A percentile compares a stretch with the other conserved stretches of the same genome.
Conservation (phyloP, 2,329 filamentous ascomycete genomes). For the Trichophyton rubrum region DNA sequence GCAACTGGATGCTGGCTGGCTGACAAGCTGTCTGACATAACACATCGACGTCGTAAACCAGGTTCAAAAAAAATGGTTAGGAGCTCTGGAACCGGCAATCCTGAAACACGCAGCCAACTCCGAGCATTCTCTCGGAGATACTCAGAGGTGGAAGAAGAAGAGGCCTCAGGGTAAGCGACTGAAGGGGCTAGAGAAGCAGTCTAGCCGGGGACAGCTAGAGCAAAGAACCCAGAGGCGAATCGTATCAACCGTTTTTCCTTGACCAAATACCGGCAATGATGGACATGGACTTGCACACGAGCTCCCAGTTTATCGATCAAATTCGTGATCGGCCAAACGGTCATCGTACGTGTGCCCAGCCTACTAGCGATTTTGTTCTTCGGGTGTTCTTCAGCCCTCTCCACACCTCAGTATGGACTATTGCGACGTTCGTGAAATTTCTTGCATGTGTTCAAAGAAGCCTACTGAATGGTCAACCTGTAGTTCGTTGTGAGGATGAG, state of each 20-base stretch:
- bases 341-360: not conserved
- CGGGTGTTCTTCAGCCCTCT: not conserved
- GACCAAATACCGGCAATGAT: not conserved
- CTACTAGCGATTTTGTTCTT: not conserved
- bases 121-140: not conserved
- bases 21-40: too few relatives aligned
- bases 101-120: conserved; percentile 1
- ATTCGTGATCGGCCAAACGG: not conserved
- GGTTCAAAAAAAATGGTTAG: not conserved
- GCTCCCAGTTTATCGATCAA: not conserved
- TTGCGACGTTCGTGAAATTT: not conserved
- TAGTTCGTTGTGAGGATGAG: too few relatives aligned
- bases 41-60: not conserved
- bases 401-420: not conserved
- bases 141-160: not conserved
- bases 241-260: not conserved
- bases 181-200: not conserved
- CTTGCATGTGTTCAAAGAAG: not conserved
- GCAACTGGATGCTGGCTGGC: too few relatives aligned
- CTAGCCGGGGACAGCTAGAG: not conserved
- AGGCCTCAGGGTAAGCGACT: not conserved
- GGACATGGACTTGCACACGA: not conserved
- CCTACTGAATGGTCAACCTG: not conserved
- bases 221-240: not conserved
- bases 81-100: not conserved